phyloP scores from a whole-genome alignment of 176 grass and related monocot species.

The Phyllostachys edulis region DNA sequence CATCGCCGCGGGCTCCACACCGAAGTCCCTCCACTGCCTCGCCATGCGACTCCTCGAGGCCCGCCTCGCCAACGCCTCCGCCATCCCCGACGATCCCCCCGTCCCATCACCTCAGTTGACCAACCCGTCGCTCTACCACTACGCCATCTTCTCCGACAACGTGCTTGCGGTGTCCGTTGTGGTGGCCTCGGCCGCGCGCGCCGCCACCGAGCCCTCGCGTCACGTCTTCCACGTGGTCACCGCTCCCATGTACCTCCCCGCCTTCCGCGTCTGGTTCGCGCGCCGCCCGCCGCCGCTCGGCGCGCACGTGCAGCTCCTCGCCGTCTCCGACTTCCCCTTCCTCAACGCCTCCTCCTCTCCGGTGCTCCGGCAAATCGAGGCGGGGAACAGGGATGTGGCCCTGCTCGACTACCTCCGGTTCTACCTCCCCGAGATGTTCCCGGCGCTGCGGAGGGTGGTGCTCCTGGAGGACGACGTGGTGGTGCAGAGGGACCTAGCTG shows the following conservation, averaged over 20 bases:
- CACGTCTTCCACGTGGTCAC: slow-evolving; percentile 97
- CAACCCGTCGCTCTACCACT: slow-evolving; percentile 72
- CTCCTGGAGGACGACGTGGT: slow-evolving; percentile 95
- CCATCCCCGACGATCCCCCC: slow-evolving; percentile 37
- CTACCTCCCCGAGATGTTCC: slow-evolving; percentile 93
- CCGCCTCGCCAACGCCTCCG: slow-evolving; percentile 55
- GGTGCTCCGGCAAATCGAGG: slow-evolving; percentile 68
- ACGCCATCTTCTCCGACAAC: slow-evolving; percentile 87
- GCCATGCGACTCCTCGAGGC: slow-evolving; percentile 96
- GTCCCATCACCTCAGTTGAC: slow-evolving; percentile 19
- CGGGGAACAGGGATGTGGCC: slow-evolving; percentile 56
- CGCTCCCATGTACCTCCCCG: slow-evolving; percentile 85
- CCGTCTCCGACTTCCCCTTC: slow-evolving; percentile 65
- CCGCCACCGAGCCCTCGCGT: slow-evolving; percentile 57
- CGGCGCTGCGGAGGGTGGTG: slow-evolving; percentile 59
- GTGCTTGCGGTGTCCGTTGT: slow-evolving; percentile 83
- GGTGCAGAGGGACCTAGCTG: slow-evolving; percentile 74
- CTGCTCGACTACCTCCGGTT: slow-evolving; percentile 82
- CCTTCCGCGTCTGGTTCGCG: slow-evolving; percentile 70
- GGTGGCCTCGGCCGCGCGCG: slow-evolving; percentile 64
- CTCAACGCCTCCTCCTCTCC: slow-evolving; percentile 77
- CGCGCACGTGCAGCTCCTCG: slow-evolving; percentile 70
- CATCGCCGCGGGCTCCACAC: slow-evolving; percentile 84
- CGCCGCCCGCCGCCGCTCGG: slow-evolving; percentile 64
- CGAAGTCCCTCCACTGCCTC: slow-evolving; percentile 94